Evolutionary conservation across 1,284 basidiomycete genomes (phyloP), one percentile per base, ranked within the genome.

Genomic region (Sanghuangporus weigelae): DNA sequence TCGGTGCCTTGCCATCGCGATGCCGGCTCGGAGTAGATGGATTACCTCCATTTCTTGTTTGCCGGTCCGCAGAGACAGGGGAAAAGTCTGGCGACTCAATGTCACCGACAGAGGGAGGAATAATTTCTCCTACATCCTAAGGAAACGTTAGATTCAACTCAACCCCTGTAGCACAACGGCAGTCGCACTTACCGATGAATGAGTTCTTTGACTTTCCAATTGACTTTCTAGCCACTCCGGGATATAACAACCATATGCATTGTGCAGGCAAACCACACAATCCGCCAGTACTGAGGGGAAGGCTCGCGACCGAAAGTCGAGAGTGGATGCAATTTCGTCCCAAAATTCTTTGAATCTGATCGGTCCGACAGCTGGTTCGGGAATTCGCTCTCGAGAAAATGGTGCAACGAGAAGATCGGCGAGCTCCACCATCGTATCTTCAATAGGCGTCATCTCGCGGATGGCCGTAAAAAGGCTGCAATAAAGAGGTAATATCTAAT

Each of bases 221-320:
- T 57, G 46, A 38, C 59, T 61, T 35, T 62, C 51, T 44, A 65
- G 50, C 63, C 63, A 65, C 10, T 57, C 49, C 16, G 59, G 63
- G 26, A 65, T 38, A 11, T 57, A 60, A 4, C 63, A 59, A 7
- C 63, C 63, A 42, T 42, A 65, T 7, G 63, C 49, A 19, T 57
- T 56, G 7, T 42, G 12, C 7, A 65, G 54, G 19, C 44, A 42
- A n/a, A 51, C 23, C 10, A 65, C 60, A 44, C 63, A 65, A 19
- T 60, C 55, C 12, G 42, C 40, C 16, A 65, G 36, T 7, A 26
- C 14, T 10, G 21, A 19, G 16, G 63, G 63, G n/a, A 51, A 65
- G 7, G 19, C n/a, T 26, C 44, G 31, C n/a, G 44, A 49, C 7
- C n/a, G 38, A 36, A 65, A 61, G 23, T 65, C 42, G 2, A 65